These are phyloP conservation scores for Furcasterigmium sp. DNA, from an alignment of 2,329 filamentous ascomycete genomes.

Conservation along the genomic window DNA sequence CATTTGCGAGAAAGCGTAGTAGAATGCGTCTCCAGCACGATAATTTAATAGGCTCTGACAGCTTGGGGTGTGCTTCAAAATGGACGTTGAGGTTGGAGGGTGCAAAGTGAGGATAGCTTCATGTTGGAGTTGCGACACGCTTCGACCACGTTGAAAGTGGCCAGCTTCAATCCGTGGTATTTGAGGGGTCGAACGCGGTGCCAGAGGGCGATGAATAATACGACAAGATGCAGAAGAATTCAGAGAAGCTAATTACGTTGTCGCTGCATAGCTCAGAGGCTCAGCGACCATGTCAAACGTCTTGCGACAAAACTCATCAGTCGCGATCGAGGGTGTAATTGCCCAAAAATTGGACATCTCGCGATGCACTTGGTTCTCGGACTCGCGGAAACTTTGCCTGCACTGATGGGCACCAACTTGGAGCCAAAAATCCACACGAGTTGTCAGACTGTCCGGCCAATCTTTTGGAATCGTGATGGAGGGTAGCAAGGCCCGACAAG, in stretches of 20 bases:
- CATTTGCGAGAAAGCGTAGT: too few species aligned
- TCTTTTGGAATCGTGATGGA: constrained; percentile 10
- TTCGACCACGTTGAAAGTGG: constrained; percentile 1
- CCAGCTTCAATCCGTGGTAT: constrained; percentile 1
- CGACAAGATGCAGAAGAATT: constrained; percentile 4
- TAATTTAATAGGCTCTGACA: too few species aligned
- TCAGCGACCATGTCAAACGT: constrained; percentile 1
- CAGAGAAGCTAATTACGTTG: background rate
- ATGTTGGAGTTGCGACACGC: constrained; percentile 5
- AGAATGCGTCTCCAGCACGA: too few species aligned
- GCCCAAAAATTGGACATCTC: constrained; percentile 8
- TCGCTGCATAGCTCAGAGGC: constrained; percentile 4
- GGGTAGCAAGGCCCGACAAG: constrained; percentile 6
- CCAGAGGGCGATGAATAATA: background rate
- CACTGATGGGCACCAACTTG: constrained; percentile 3
- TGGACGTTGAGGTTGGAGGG: constrained; percentile 8
- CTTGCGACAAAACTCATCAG: constrained; percentile 8
- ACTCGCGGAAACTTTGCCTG: constrained; percentile 8
- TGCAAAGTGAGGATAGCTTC: constrained; percentile 13
- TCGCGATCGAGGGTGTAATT: constrained; percentile 3
- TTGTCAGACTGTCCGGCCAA: constrained; percentile 2
- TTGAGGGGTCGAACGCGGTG: background rate
- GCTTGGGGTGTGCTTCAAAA: too few species aligned
- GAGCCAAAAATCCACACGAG: constrained; percentile 2
- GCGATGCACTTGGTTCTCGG: constrained; percentile 7